phyloP scores from a whole-genome alignment of 2,329 filamentous ascomycete genomes.

The Metarhizium humberi region DNA sequence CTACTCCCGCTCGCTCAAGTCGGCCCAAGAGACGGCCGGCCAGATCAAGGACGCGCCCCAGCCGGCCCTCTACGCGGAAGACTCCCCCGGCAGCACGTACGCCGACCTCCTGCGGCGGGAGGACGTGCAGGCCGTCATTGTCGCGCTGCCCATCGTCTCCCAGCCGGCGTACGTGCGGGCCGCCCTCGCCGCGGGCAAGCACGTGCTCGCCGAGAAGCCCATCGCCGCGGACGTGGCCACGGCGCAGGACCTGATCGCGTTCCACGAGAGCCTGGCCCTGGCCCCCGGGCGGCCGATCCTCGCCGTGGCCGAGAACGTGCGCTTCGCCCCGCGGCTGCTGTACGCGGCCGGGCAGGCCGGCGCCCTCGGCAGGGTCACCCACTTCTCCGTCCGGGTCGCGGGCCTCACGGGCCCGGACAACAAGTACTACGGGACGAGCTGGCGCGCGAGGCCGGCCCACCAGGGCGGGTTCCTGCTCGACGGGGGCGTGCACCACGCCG shows the following conservation, averaged over 20 bases:
- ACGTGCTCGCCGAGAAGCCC: constrained; percentile 63
- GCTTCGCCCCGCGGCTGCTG: constrained; percentile 48
- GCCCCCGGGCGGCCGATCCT: constrained; percentile 28
- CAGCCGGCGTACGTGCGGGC: constrained; percentile 51
- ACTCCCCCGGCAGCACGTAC: constrained; percentile 36
- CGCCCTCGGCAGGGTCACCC: constrained; percentile 16
- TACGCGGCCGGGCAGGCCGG: constrained; percentile 37
- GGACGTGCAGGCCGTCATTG: constrained; percentile 46
- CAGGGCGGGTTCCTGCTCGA: constrained; percentile 59
- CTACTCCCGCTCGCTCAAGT: constrained; percentile 53
- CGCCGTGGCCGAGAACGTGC: constrained; percentile 63
- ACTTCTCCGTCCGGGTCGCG: constrained; percentile 35
- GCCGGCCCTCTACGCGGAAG: constrained; percentile 48
- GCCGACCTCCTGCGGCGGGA: constrained; percentile 41
- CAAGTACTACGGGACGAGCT: constrained; percentile 42
- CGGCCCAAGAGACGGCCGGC: constrained; percentile 38
- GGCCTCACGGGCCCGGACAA: constrained; percentile 24
- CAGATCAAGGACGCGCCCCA: constrained; percentile 20
- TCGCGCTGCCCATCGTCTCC: constrained; percentile 52
- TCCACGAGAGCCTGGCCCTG: constrained; percentile 11
- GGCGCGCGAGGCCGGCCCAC: constrained; percentile 54
- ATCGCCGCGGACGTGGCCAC: constrained; percentile 48
- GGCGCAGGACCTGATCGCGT: constrained; percentile 30
- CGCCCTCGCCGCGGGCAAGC: constrained; percentile 55
- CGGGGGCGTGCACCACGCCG: constrained; percentile 61